These are phyloP conservation scores for Cyberlindnera maritima DNA, from an alignment of 805 yeast species.

Conservation along the genomic window DNA sequence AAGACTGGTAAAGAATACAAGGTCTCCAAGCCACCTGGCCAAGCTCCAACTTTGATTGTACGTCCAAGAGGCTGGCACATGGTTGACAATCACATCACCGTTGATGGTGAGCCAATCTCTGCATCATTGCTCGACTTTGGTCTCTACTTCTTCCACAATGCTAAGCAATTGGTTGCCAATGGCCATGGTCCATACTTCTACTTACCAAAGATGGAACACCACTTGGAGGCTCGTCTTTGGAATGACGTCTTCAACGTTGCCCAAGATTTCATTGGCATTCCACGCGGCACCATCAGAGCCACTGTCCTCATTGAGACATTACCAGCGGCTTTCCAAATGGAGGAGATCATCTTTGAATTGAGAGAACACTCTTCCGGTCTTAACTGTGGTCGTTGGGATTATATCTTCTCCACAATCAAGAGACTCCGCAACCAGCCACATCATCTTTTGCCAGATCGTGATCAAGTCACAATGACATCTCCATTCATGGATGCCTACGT, in stretches of 20 bases:
- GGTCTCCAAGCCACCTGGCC: constrained; percentile 40
- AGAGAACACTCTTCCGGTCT: constrained; percentile 77
- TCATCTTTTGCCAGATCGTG: constrained; percentile 74
- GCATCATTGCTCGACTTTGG: constrained; percentile 82
- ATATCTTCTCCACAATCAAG: constrained; percentile 78
- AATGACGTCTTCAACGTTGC: constrained; percentile 75
- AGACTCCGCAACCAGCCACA: constrained; percentile 65
- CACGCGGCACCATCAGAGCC: constrained; percentile 78
- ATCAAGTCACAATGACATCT: constrained; percentile 74
- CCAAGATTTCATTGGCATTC: constrained; percentile 65
- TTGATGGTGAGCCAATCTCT: constrained; percentile 74
- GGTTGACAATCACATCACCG: constrained; percentile 65
- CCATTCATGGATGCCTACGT: constrained; percentile 82
- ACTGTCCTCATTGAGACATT: constrained; percentile 80
- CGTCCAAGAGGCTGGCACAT: constrained; percentile 91
- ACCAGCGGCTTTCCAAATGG: constrained; percentile 86
- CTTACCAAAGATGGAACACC: constrained; percentile 85
- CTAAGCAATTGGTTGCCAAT: constrained; percentile 52
- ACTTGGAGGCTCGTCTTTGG: constrained; percentile 80
- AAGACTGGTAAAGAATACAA: constrained; percentile 27
- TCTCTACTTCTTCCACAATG: constrained; percentile 73
- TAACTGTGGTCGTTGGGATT: constrained; percentile 91
- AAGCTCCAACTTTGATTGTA: constrained; percentile 72
- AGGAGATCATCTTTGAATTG: constrained; percentile 75
- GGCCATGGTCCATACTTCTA: constrained; percentile 83